Conservation (phyloP, 805 yeast genomes). For the Zygotorulaspora sp. region DNA sequence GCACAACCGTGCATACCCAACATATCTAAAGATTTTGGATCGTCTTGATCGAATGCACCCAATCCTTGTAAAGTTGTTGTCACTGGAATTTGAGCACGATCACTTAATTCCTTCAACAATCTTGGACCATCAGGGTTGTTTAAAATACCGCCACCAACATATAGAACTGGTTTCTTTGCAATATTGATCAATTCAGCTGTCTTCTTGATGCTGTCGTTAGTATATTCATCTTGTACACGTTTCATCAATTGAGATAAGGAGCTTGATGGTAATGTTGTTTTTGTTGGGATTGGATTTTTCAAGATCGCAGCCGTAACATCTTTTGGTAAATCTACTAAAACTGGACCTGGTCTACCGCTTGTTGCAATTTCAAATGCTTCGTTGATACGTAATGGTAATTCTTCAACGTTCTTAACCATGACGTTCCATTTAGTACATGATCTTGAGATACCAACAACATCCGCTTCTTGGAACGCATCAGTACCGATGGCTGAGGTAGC, state of each 20-base stretch:
- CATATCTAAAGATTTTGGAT: slow-evolving; percentile 88
- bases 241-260: slow-evolving; percentile 68
- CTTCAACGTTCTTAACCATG: slow-evolving; percentile 93
- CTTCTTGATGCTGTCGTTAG: slow-evolving; percentile 65
- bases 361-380: slow-evolving; percentile 98
- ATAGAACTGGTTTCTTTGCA: slow-evolving; percentile 84
- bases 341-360: slow-evolving; percentile 97
- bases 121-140: slow-evolving; percentile 76
- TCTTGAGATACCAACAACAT: slow-evolving; percentile 92
- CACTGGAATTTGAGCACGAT: slow-evolving; percentile 89
- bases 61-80: slow-evolving; percentile 92
- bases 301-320: slow-evolving; percentile 94
- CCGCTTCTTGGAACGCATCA: slow-evolving; percentile 99
- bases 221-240: slow-evolving; percentile 67
- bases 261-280: slow-evolving; percentile 65
- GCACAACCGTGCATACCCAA: slow-evolving; percentile 98
- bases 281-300: slow-evolving; percentile 77
- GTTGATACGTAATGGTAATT: slow-evolving; percentile 89
- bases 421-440: slow-evolving; percentile 99
- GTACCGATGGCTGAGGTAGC: slow-evolving; percentile 95
- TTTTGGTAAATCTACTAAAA: slow-evolving; percentile 93
- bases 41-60: slow-evolving; percentile 91
- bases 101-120: slow-evolving; percentile 76
- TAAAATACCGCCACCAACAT: slow-evolving; percentile 88
- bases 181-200: slow-evolving; percentile 73